These are phyloP conservation scores for Excoecaria agallocha DNA, from an alignment of 345 rosid species.

Conservation along the genomic window DNA sequence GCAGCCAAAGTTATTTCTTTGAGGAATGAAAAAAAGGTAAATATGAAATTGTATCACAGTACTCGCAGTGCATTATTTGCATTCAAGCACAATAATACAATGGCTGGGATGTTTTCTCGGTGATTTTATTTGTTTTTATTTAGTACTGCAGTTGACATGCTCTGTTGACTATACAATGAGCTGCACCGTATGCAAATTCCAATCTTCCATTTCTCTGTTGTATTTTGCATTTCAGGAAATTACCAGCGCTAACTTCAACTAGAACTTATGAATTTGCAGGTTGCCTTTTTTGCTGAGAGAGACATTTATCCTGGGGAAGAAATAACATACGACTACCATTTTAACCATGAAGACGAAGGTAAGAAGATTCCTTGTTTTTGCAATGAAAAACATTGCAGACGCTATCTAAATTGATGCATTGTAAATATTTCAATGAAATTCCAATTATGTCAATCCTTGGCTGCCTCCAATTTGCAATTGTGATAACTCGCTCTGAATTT, in stretches of 20 bases:
- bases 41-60: not conserved
- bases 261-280: slow-evolving; percentile 32
- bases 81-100: no score
- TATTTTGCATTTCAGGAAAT: not conserved
- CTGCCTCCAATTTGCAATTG: not conserved
- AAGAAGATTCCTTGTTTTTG: slow-evolving; percentile 53
- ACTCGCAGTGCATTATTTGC: no score
- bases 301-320: slow-evolving; percentile 61
- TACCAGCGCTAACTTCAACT: not conserved
- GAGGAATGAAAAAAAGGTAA: slow-evolving; percentile 60
- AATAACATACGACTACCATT: slow-evolving; percentile 58
- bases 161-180: not conserved
- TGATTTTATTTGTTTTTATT: not conserved
- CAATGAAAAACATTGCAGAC: slow-evolving; percentile 54
- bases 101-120: not conserved
- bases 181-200: not conserved
- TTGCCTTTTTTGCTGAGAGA: slow-evolving; percentile 49
- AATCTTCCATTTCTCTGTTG: not conserved
- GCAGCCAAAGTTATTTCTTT: slow-evolving; percentile 54
- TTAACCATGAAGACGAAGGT: slow-evolving; percentile 57
- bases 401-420: slow-evolving; percentile 40
- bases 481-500: not conserved
- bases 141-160: not conserved
- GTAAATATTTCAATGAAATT: slow-evolving; percentile 7
- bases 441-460: not conserved